phyloP scores from a whole-genome alignment of 345 rosid species.

The Camelina sativa region DNA sequence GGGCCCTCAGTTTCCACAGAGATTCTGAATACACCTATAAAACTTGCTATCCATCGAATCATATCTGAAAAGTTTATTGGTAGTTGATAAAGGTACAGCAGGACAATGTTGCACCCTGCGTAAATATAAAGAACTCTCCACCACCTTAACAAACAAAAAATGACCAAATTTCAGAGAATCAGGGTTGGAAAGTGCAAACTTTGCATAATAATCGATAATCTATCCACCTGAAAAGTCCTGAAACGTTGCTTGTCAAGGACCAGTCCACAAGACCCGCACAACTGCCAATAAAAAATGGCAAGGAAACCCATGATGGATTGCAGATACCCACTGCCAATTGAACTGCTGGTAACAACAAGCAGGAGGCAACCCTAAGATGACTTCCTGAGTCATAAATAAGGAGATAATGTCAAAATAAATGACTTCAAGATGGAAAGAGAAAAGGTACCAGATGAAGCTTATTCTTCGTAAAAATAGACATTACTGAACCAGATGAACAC shows the following conservation, averaged over 20 bases:
- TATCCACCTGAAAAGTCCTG: conserved; percentile 89
- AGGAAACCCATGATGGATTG: conserved; percentile 94
- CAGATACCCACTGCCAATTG: conserved; percentile 94
- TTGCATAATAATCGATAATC: conserved; percentile 23
- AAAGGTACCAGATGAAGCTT: conserved; percentile 11
- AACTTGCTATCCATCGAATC: conserved; percentile 68
- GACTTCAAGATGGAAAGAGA: conserved; percentile 22
- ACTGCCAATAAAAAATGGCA: conserved; percentile 94
- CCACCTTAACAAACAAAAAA: conserved; percentile 70
- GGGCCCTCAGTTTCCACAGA: conserved; percentile 73
- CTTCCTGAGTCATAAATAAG: conserved; percentile 62
- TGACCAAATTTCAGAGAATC: conserved; percentile 23
- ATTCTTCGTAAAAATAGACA: conserved; percentile 20
- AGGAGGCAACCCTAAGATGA: conserved; percentile 87
- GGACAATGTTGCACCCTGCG: conserved; percentile 75
- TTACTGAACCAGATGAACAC: conserved; percentile 28
- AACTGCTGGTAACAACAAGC: conserved; percentile 88
- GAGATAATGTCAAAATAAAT: conserved; percentile 37
- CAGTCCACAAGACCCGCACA: conserved; percentile 97
- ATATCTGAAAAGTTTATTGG: conserved; percentile 66
- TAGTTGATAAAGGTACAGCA: conserved; percentile 89
- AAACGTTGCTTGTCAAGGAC: conserved; percentile 97
- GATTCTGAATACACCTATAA: conserved; percentile 82
- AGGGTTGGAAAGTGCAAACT: conserved; percentile 27
- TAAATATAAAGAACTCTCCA: conserved; percentile 97